phyloP scores from a whole-genome alignment of 169 alveolate genomes.

The Babesia ovis region DNA sequence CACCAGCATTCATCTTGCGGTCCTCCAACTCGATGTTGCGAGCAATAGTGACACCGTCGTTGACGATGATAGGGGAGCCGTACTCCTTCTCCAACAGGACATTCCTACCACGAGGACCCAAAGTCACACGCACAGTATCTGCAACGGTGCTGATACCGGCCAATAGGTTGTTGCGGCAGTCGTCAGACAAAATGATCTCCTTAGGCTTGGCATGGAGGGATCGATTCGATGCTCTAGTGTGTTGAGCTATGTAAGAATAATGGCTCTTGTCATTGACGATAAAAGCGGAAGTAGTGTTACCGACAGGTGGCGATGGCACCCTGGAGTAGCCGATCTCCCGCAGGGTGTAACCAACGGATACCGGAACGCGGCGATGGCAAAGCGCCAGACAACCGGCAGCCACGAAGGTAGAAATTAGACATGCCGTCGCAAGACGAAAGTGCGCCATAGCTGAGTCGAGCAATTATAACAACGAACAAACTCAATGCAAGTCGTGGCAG shows the following conservation, averaged over 20 bases:
- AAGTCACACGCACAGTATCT: slow-evolving; percentile 83
- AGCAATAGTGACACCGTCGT: slow-evolving; percentile 90
- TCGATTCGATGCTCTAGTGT: not conserved
- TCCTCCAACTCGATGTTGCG: slow-evolving; percentile 83
- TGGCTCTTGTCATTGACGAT: not conserved
- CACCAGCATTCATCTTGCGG: slow-evolving; percentile 85
- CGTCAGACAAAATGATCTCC: slow-evolving; percentile 79
- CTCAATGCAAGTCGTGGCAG: not conserved
- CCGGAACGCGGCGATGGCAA: not conserved
- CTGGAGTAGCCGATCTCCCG: not conserved
- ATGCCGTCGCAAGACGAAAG: not conserved
- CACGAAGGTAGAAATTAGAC: not conserved
- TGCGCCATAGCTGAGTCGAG: slow-evolving; percentile 7
- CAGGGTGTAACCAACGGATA: slow-evolving; percentile 16
- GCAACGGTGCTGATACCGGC: slow-evolving; percentile 82
- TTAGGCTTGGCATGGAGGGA: slow-evolving; percentile 63
- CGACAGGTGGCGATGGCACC: not conserved
- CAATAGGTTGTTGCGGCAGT: slow-evolving; percentile 80
- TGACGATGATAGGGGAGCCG: slow-evolving; percentile 85
- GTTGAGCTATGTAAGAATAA: not conserved
- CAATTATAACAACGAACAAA: slow-evolving; percentile 1
- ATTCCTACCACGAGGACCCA: slow-evolving; percentile 90
- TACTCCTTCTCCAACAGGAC: slow-evolving; percentile 85
- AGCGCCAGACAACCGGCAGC: slow-evolving; percentile 24
- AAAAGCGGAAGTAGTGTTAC: not conserved